Percentiles rank a stretch among this genome's conserved stretches.
phyloP scores from a whole-genome alignment of 805 yeast genomes.

The Monosporozyma solicola region DNA sequence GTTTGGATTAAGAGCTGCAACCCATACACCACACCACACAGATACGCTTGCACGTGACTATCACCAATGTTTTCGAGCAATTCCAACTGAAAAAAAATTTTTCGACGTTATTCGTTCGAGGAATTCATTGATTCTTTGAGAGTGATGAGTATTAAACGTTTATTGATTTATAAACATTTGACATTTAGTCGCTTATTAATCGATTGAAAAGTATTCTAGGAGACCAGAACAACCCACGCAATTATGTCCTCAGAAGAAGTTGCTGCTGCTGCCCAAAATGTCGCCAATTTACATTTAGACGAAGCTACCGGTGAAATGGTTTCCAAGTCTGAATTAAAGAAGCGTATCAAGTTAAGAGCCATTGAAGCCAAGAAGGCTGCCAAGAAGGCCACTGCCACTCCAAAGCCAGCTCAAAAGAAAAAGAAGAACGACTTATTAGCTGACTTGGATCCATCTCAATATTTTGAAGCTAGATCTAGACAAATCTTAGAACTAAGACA shows the following conservation, averaged over 20 bases:
- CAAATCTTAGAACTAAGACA: constrained; percentile 76
- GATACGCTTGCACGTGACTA: not conserved
- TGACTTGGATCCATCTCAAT: constrained; percentile 91
- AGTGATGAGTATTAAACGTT: not conserved
- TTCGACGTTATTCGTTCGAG: not conserved
- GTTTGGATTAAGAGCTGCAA: not conserved
- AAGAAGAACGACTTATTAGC: constrained; percentile 56
- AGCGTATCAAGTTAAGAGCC: constrained; percentile 85
- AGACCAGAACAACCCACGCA: not conserved
- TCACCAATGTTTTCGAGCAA: not conserved
- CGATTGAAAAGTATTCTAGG: not conserved
- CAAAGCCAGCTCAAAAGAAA: constrained; percentile 38
- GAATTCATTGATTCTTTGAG: not conserved
- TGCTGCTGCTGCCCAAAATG: constrained; percentile 60
- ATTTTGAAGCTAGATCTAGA: constrained; percentile 84
- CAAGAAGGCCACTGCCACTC: constrained; percentile 58
- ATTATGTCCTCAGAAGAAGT: constrained; percentile 36
- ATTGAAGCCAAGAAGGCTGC: constrained; percentile 85
- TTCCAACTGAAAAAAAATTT: not conserved
- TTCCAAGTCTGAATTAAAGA: constrained; percentile 91
- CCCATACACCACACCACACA: not conserved
- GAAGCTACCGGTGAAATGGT: constrained; percentile 95
- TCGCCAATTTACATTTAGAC: constrained; percentile 73
- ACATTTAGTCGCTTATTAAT: not conserved
- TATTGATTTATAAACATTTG: not conserved